Evolutionary conservation across 345 rosid species (phyloP), one percentile per base, ranked within the genome.

Genomic region (Reutealis trisperma): DNA sequence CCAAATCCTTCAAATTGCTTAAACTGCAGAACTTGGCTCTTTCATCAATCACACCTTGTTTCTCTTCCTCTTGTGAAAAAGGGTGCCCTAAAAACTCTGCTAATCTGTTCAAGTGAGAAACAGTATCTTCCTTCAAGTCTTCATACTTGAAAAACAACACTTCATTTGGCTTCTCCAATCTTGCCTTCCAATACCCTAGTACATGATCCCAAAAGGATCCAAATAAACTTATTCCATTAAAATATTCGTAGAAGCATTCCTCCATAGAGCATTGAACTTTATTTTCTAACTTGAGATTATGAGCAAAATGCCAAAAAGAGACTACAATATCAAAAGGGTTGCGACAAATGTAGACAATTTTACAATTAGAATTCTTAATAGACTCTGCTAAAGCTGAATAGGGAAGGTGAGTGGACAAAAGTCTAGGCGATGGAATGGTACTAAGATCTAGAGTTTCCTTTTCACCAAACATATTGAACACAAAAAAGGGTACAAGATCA

Each of bases 1-100:
- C 76, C 68, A 65, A 58, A 14, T 80, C 81, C 57, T 79, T 83
- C 70, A 83, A 44, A 41, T 63, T 79, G 15, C 74, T 66, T 6
- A 65, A 79, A 65, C 81, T 79, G 32, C 83, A 79, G 1, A 73
- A 55, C 49, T 37, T 60, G 2, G 63, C 60, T 69, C 55, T 60
- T 18, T 74, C 76, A 32, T 77, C 63, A 11, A 72, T 55, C 13
- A 59, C 45, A 15, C 80, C 77, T 19, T 25, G 76, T 34, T 44
- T 67, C 25, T 68, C 84, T 68, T 81, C 81, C 65, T 66, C 80
- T 44, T 14, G 3, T 8, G 79, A 58, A 24, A 82, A 76, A 16
- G 79, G 78, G 15, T 18, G 49, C 58, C 81, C 78, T 24, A 77
- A 27, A 68, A 76, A 61, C 25, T 74, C 69, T 7, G 75, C 65